phyloP scores from a whole-genome alignment of 2,329 filamentous ascomycete genomes.

The Trichoderma koningii region DNA sequence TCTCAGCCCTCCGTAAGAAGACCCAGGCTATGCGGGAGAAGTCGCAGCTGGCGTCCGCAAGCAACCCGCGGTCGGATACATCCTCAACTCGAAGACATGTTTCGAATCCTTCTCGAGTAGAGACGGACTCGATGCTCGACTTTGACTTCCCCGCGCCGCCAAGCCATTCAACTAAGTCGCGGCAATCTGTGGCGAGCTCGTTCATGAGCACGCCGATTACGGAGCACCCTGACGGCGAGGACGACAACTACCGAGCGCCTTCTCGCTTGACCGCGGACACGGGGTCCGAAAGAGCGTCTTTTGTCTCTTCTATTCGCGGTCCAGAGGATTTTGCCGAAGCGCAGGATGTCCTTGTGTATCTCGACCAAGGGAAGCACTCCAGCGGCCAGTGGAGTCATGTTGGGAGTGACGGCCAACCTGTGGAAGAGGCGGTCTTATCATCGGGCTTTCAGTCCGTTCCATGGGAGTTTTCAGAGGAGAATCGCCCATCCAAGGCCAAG shows the following conservation, averaged over 20 bases:
- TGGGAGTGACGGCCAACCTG: not conserved
- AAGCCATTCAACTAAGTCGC: conserved; percentile 16
- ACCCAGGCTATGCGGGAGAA: conserved; percentile 56
- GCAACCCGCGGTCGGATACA: not conserved
- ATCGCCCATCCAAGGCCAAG: conserved; percentile 8
- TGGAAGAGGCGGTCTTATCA: conserved; percentile 21
- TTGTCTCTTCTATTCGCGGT: conserved; percentile 30
- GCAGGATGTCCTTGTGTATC: conserved; percentile 33
- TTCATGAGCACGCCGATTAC: conserved; percentile 25
- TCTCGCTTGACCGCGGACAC: conserved; percentile 14
- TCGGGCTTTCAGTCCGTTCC: conserved; percentile 19
- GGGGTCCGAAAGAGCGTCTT: conserved; percentile 19
- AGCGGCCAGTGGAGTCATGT: conserved; percentile 9
- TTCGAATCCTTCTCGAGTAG: conserved; percentile 38
- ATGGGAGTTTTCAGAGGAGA: conserved; percentile 22
- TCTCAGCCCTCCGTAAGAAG: conserved; percentile 59
- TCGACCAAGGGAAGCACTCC: conserved; percentile 35
- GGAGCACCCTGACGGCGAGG: conserved; percentile 15
- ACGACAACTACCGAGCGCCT: not conserved
- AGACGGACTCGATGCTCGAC: conserved; percentile 37
- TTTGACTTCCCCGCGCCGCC: conserved; percentile 43
- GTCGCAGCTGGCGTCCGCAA: conserved; percentile 31
- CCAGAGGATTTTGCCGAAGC: conserved; percentile 28
- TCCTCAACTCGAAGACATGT: conserved; percentile 32
- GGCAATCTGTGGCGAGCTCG: conserved; percentile 31